Percentiles rank a stretch among this genome's conserved stretches.
Conservation (phyloP, 2,329 filamentous ascomycete genomes). For the Epichloe bromicola region DNA sequence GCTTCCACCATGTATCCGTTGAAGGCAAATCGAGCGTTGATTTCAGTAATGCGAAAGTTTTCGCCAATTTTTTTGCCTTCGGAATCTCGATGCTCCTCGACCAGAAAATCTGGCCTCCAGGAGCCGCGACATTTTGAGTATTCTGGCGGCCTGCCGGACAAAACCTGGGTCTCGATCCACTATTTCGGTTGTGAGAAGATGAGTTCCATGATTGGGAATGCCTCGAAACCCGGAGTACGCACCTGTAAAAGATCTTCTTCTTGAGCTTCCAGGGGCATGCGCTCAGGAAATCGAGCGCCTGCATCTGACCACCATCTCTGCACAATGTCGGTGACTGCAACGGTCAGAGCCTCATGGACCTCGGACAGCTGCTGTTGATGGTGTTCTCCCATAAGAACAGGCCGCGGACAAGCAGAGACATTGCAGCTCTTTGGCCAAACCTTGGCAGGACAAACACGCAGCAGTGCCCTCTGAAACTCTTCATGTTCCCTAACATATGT, state of each 20-base stretch:
- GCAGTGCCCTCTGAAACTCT: conserved; percentile 8
- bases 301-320: conserved; percentile 25
- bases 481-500: conserved; percentile 11
- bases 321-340: conserved; percentile 23
- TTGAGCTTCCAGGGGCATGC: conserved; percentile 20
- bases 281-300: conserved; percentile 16
- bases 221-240: not conserved
- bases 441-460: conserved; percentile 12
- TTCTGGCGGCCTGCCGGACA: conserved; percentile 10
- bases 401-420: conserved; percentile 16
- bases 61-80: conserved; percentile 7
- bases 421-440: conserved; percentile 19
- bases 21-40: conserved; percentile 28
- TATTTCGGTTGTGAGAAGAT: conserved; percentile 4
- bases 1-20: conserved; percentile 22
- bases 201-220: not conserved
- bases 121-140: conserved; percentile 17
- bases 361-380: conserved; percentile 18
- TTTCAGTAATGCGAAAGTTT: conserved; percentile 24
- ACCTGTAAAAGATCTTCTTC: conserved; percentile 20
- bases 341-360: conserved; percentile 19
- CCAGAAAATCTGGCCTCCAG: conserved; percentile 27
- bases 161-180: conserved; percentile 18
- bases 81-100: conserved; percentile 15
- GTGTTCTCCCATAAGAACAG: conserved; percentile 19